Evolutionary conservation across 805 yeast genomes (phyloP).

Genomic region (Ogataea polymorpha): DNA sequence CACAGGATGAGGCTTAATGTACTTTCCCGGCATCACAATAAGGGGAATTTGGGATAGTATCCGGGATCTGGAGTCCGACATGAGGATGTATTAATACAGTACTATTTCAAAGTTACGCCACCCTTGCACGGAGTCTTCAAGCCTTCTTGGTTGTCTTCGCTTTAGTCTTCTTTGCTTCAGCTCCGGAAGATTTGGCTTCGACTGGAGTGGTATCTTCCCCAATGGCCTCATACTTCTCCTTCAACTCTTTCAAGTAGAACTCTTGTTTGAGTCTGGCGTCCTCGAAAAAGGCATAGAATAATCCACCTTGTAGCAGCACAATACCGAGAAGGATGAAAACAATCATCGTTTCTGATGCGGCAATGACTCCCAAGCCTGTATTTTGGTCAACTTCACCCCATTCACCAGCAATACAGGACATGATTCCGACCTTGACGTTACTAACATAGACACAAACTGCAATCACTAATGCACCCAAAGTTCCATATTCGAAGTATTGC

Average conservation of each 20-base stretch:
- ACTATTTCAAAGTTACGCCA: neutral
- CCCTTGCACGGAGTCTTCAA: constrained; percentile 2
- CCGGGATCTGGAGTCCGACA: constrained; percentile 15
- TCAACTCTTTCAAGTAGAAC: constrained; percentile 27
- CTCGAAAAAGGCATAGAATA: constrained; percentile 65
- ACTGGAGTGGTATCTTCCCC: constrained; percentile 6
- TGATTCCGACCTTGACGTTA: constrained; percentile 77
- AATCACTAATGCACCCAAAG: constrained; percentile 68
- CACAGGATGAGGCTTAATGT: constrained; percentile 22
- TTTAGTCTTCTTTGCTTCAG: constrained; percentile 20
- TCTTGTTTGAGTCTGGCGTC: constrained; percentile 26
- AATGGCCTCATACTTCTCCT: constrained; percentile 17
- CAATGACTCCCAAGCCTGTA: constrained; percentile 88
- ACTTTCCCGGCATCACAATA: constrained; percentile 26
- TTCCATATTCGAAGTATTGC: constrained; percentile 85
- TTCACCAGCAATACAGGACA: constrained; percentile 61
- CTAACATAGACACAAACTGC: constrained; percentile 80
- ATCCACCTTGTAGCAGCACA: constrained; percentile 80
- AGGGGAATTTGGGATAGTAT: constrained; percentile 30
- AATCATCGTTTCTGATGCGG: constrained; percentile 80
- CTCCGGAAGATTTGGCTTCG: constrained; percentile 18
- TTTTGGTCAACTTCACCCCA: constrained; percentile 93
- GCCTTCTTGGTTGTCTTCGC: constrained; percentile 22
- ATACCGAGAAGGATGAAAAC: constrained; percentile 72
- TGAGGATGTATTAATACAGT: neutral